Percentiles rank a stretch among this genome's conserved stretches.
These are phyloP conservation scores for Schizopora paradoxa DNA, from an alignment of 1,284 basidiomycete species.

Conservation along the genomic window DNA sequence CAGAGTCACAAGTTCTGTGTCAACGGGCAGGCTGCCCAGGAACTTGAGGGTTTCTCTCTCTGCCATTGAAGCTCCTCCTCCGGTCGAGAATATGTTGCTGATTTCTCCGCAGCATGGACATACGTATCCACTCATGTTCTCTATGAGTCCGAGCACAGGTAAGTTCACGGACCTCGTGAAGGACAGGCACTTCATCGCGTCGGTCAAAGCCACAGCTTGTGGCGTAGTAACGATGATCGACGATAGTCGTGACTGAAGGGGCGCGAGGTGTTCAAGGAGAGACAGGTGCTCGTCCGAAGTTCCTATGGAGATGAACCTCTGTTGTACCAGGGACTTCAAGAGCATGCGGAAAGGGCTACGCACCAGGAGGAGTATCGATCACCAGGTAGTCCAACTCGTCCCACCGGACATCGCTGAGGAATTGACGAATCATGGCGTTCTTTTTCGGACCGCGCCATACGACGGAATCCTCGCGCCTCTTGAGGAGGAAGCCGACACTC, in stretches of 20 bases:
- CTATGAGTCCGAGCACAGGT: slow-evolving; percentile 90
- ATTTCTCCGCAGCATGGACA: slow-evolving; percentile 95
- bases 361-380: slow-evolving; percentile 96
- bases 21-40: slow-evolving; percentile 90
- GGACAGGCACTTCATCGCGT: slow-evolving; percentile 93
- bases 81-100: slow-evolving; percentile 92
- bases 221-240: slow-evolving; percentile 95
- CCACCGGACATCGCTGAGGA: slow-evolving; percentile 95
- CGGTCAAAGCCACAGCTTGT: slow-evolving; percentile 92
- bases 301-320: slow-evolving; percentile 51
- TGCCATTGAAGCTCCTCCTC: slow-evolving; percentile 88
- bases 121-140: slow-evolving; percentile 99
- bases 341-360: slow-evolving; percentile 9
- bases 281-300: slow-evolving; percentile 99
- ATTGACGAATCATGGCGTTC: slow-evolving; percentile 99
- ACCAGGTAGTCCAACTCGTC: slow-evolving; percentile 94
- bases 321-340: not conserved
- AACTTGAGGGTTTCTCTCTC: slow-evolving; percentile 69
- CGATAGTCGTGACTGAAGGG: slow-evolving; percentile 73
- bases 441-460: slow-evolving; percentile 99
- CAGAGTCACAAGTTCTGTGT: slow-evolving; percentile 85
- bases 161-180: slow-evolving; percentile 86
- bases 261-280: slow-evolving; percentile 88
- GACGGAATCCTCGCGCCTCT: slow-evolving; percentile 86
- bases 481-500: slow-evolving; percentile 94